Base-by-base conservation (phyloP, 805 yeast species). In the Saccharomycopsis lassenensis region DNA sequence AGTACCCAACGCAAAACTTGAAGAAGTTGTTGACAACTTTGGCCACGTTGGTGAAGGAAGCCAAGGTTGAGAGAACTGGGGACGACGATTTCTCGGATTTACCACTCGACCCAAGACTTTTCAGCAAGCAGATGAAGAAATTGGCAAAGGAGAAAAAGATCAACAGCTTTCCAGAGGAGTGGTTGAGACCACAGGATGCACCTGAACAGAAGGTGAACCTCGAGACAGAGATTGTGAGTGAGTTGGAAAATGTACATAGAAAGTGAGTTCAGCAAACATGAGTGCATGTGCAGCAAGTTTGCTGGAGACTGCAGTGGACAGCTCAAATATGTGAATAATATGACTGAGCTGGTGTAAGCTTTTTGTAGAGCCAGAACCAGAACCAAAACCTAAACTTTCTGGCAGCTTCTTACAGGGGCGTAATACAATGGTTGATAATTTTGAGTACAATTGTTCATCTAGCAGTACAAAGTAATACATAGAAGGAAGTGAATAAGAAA, bases 1-100 rank as follows among this genome's bases (percentile, higher is more conserved):
- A 73, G 5, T 83, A 84, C 49, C 78, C 94, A 28, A 71, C 93
- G 1, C 96, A 89, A 58, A 91, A 91, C 58, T 81, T 89, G 33
- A 70, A 80, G 46, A 75, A 67, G 54, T 59, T 84, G 45, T 75
- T 77, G 14, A 80, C 74, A 37, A 65, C 74, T 19, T 62, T 86
- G 45, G 69, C 70, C 46, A 66, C 65, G 38, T 61, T 91, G 33
- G 50, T 87, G 20, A 53, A 54, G 18, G 87, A 76, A 48, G 63
- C 94, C 5, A 80, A 74, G 50, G 52, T 67, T 30, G 50, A 63
- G 3, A 49, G 58, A n/a, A 22, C 30, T 14, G 41, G 42, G 21
- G 37, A 36, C 12, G 81, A 79, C 38, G 69, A 69, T 41, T 82
- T 83, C 48, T 65, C 67, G 29, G 94, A 83, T 50, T 62, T 89